Evolutionary conservation across 192 early-diverging fungal species (phyloP).

Genomic region (Diversispora eburnea): DNA sequence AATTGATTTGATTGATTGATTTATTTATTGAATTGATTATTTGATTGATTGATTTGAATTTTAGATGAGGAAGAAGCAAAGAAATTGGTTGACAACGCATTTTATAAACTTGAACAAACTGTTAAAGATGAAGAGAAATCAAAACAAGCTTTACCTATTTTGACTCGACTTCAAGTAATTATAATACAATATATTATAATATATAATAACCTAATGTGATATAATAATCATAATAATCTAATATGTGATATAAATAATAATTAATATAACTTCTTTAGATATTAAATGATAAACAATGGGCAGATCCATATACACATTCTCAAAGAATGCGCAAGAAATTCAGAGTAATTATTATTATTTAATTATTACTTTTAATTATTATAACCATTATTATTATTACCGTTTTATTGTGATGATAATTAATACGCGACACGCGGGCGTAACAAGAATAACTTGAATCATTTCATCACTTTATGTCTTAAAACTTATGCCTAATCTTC

Average conservation of each 20-base stretch:
- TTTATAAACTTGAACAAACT: conserved; percentile 60
- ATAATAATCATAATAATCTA: conserved; percentile 55
- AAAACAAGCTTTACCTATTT: conserved; percentile 39
- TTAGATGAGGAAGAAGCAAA: conserved; percentile 48
- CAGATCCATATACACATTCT: conserved; percentile 72
- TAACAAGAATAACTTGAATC: too few relatives aligned
- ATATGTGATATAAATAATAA: neutral
- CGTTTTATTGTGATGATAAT: neutral
- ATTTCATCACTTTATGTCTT: too few relatives aligned
- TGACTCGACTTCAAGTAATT: conserved; percentile 52
- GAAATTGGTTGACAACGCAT: conserved; percentile 45
- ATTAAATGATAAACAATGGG: conserved; percentile 71
- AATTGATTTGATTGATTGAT: neutral
- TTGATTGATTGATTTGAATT: neutral
- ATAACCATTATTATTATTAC: neutral
- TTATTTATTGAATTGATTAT: neutral
- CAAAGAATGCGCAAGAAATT: conserved; percentile 69
- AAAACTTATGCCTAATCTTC: too few relatives aligned
- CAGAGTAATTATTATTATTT: conserved; percentile 41
- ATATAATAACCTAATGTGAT: conserved; percentile 38
- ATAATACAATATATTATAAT: neutral
- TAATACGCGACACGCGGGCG: too few relatives aligned
- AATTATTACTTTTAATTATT: too few relatives aligned
- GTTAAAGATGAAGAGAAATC: conserved; percentile 48
- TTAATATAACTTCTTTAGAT: conserved; percentile 29